Percentiles rank a stretch among this genome's conserved stretches.
Conservation (phyloP, 208 protist species). For the Leishmania mexicana region DNA sequence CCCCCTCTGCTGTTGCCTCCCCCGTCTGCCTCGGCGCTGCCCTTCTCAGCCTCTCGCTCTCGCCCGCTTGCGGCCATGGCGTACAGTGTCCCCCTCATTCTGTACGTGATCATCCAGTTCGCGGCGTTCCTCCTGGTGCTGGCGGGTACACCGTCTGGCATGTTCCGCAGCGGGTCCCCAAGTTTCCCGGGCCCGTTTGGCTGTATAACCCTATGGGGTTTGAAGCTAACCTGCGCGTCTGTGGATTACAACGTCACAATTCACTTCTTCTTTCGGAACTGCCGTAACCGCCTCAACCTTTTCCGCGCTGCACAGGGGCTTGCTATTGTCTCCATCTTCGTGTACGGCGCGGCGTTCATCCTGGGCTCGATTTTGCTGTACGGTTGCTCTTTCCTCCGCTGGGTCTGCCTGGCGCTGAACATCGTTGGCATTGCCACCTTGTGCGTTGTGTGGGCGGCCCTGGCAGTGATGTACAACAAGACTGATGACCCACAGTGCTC, state of each 20-base stretch:
- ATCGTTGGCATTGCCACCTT: conserved; percentile 22
- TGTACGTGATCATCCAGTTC: conserved; percentile 53
- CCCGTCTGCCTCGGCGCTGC: not conserved
- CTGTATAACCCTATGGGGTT: no score
- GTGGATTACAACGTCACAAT: no score
- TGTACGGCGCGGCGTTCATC: conserved; percentile 13
- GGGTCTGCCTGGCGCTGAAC: conserved; percentile 37
- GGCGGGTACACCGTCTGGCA: conserved; percentile 52
- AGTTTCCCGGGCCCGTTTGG: no score
- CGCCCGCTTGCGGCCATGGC: not conserved
- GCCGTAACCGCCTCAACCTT: no score
- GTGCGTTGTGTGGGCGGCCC: conserved; percentile 38
- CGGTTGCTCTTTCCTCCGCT: conserved; percentile 45
- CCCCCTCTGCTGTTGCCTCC: not conserved
- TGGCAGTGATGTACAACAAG: conserved; percentile 33
- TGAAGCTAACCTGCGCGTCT: no score
- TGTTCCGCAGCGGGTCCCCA: no score
- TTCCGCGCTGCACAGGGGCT: conserved; percentile 50
- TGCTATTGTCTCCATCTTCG: conserved; percentile 36
- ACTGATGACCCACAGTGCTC: not conserved
- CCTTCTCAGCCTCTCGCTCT: not conserved
- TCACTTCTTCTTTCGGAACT: no score
- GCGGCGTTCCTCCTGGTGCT: conserved; percentile 49
- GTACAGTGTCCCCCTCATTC: conserved; percentile 38
- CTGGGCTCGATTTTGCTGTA: conserved; percentile 36